Evolutionary conservation across 1,284 basidiomycete species (phyloP).

Genomic region (Cronartium ribicola): DNA sequence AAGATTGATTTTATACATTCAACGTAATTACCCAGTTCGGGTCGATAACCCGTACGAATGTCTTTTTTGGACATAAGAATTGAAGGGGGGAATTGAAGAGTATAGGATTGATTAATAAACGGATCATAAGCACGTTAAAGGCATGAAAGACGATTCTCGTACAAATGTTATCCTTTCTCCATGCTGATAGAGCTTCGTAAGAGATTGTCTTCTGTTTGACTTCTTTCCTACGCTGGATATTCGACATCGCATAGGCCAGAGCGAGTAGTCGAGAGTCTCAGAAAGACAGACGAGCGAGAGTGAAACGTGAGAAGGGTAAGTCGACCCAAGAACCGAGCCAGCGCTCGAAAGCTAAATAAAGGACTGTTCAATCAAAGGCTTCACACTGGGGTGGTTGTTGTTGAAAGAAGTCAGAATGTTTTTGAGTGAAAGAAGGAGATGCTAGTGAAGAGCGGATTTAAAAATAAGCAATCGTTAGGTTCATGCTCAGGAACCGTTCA

Average conservation of each 20-base stretch:
- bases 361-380: background rate
- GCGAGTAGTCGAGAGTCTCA: too few species aligned
- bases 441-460: too few species aligned
- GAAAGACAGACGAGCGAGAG: too few species aligned
- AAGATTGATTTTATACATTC: slow-evolving; percentile 35
- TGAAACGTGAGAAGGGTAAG: too few species aligned
- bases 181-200: slow-evolving; percentile 24
- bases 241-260: background rate
- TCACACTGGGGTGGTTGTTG: background rate
- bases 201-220: slow-evolving; percentile 1
- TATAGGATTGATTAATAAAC: background rate
- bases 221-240: slow-evolving; percentile 4
- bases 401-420: background rate
- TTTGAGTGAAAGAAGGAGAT: background rate
- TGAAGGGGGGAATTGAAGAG: background rate
- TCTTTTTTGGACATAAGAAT: slow-evolving; percentile 9
- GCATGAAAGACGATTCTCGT: background rate
- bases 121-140: background rate
- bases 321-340: too few species aligned
- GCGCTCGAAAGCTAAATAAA: too few species aligned
- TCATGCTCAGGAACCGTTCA: too few species aligned
- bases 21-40: slow-evolving; percentile 11
- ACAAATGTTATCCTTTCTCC: slow-evolving; percentile 42
- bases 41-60: slow-evolving; percentile 38
- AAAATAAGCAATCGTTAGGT: too few species aligned